These are phyloP conservation scores for Anisodus tanguticus DNA, from an alignment of 257 asterid species.

Conservation along the genomic window DNA sequence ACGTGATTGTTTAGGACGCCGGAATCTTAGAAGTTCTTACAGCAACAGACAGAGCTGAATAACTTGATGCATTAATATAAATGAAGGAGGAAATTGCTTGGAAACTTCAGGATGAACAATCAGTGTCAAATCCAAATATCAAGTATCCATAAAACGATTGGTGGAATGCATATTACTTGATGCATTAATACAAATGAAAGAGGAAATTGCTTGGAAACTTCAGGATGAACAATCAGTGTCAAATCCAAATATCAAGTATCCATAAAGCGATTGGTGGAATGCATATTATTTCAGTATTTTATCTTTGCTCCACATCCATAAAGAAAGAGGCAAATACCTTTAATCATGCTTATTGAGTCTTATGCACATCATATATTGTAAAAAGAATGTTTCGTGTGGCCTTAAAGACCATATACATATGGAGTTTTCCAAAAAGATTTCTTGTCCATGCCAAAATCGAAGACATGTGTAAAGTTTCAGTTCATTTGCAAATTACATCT, in stretches of 20 bases:
- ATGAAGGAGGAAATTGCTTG: constrained; percentile 1
- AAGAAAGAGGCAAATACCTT: not conserved
- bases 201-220: constrained; percentile 10
- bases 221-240: constrained; percentile 11
- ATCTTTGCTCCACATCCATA: not conserved
- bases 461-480: not conserved
- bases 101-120: constrained; percentile 15
- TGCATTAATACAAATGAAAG: not conserved
- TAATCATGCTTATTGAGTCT: not conserved
- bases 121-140: not conserved
- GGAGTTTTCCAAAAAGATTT: not conserved
- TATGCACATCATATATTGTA: not conserved
- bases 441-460: not conserved
- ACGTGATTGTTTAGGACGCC: not conserved
- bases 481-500: not conserved
- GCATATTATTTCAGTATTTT: not conserved
- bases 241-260: not conserved
- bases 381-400: not conserved
- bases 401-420: not conserved
- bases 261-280: not conserved
- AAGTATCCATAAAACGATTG: not conserved
- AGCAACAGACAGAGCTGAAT: not conserved
- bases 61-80: not conserved
- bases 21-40: not conserved
- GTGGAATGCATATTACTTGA: not conserved